These are phyloP conservation scores for Patellifolia procumbens DNA, from an alignment of 179 eudicot species.

Conservation along the genomic window DNA sequence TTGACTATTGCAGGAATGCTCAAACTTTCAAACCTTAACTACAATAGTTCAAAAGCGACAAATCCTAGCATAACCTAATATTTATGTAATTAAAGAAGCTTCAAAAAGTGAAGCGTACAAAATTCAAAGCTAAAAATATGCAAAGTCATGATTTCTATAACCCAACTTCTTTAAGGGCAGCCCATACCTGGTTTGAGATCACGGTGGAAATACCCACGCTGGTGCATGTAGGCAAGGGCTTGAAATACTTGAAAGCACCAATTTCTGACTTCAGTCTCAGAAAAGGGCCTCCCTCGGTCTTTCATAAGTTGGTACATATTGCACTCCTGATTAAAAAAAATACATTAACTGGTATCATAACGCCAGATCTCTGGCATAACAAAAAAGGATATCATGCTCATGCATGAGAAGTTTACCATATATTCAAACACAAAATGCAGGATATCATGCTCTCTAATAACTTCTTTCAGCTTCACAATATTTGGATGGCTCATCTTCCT, in stretches of 20 bases:
- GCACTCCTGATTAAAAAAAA: conserved; percentile 39
- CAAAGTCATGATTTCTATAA: neutral
- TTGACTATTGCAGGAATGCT: too few relatives aligned
- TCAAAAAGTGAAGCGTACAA: neutral
- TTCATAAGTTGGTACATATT: conserved; percentile 60
- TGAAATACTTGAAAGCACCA: conserved; percentile 98
- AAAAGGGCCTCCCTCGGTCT: conserved; percentile 48
- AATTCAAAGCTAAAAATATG: neutral
- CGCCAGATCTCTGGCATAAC: neutral
- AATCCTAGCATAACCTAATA: neutral
- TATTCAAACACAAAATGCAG: conserved; percentile 92
- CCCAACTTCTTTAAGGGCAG: too few relatives aligned
- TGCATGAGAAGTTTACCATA: conserved; percentile 55
- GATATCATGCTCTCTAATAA: conserved; percentile 83
- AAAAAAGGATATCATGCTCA: neutral
- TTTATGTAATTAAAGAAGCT: neutral
- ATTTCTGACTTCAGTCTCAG: conserved; percentile 77
- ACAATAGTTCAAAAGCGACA: neutral
- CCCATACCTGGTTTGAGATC: conserved; percentile 89
- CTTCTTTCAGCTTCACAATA: conserved; percentile 98
- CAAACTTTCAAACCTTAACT: neutral
- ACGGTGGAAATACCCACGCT: conserved; percentile 91
- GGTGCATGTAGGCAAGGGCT: conserved; percentile 94
- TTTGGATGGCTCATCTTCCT: conserved; percentile 95
- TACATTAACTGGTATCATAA: conserved; percentile 4